A percentile compares a stretch with the other conserved stretches of the same genome.
Conservation (phyloP, 371 early-diverging fungal genomes). For the Mortierella sp. region DNA sequence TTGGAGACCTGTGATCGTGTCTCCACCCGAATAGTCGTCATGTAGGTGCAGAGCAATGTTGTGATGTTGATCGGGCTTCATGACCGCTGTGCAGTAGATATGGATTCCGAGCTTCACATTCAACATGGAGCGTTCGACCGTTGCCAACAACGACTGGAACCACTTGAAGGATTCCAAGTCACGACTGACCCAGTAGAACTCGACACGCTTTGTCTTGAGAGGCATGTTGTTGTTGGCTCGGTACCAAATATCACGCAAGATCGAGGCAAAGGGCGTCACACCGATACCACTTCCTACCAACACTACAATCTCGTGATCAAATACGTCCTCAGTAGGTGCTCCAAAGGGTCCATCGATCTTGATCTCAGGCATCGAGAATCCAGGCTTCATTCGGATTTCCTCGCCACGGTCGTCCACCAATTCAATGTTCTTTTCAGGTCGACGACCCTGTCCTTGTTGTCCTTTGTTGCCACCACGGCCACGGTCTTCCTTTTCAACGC, state of each 20-base stretch:
- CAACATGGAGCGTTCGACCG: slow-evolving; percentile 66
- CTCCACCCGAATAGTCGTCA: slow-evolving; percentile 58
- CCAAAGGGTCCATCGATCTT: slow-evolving; percentile 91
- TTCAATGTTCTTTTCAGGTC: slow-evolving; percentile 35
- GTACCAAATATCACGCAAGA: slow-evolving; percentile 76
- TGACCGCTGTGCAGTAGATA: slow-evolving; percentile 74
- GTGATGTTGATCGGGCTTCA: slow-evolving; percentile 61
- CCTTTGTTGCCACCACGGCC: slow-evolving; percentile 12
- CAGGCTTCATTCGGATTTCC: slow-evolving; percentile 42
- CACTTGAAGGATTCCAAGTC: slow-evolving; percentile 73
- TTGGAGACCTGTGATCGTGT: slow-evolving; percentile 66
- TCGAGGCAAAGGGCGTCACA: slow-evolving; percentile 81
- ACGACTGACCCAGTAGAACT: slow-evolving; percentile 77
- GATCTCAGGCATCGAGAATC: slow-evolving; percentile 62
- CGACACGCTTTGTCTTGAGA: slow-evolving; percentile 60
- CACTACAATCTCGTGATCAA: slow-evolving; percentile 80
- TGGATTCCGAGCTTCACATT: slow-evolving; percentile 71
- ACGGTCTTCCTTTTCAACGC: slow-evolving; percentile 43
- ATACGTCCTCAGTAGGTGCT: slow-evolving; percentile 86
- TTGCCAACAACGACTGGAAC: slow-evolving; percentile 76
- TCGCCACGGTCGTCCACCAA: slow-evolving; percentile 44
- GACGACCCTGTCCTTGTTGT: slow-evolving; percentile 11
- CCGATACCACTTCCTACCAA: slow-evolving; percentile 87
- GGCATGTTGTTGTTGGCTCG: slow-evolving; percentile 61
- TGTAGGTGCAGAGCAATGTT: slow-evolving; percentile 62